Evolutionary conservation across 495 filamentous ascomycete species (phyloP), one percentile per base, ranked within the genome.

Genomic region (Rhypophila decipiens): DNA sequence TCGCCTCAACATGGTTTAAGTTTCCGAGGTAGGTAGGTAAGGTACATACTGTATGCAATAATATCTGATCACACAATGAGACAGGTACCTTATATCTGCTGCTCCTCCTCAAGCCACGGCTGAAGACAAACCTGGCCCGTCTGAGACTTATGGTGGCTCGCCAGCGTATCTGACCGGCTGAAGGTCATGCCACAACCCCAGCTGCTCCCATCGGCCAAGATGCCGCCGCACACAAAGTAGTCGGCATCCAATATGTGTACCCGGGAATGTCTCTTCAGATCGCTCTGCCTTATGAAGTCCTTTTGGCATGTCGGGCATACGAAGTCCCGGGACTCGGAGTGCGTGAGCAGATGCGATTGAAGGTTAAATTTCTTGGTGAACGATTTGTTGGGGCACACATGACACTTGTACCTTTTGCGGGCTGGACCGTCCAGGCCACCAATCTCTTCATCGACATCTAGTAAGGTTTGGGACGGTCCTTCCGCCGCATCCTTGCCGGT

Each of bases 361-460:
- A 76, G 64, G 49, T 74, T 76, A 57, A 71, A 70, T n/a, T 65
- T 67, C 39, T 68, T 61, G 3, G 70, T 73, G 56, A 73, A 76
- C 11, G 63, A 60, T 51, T 74, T 76, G 31, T 52, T 45, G 7
- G 56, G 56, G 13, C 50, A 59, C 29, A 50, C 52, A 5, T 24
- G 38, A 1, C 52, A 42, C 4, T 44, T 31, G 17, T 2, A 15
- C 27, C 7, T 13, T 31, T 31, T 31, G 27, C 7, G 7, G 13
- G 7, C 27, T 31, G 7, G 7, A 31, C 13, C 27, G 7, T 31
- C 27, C 13, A 13, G 27, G 27, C 7, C 27, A 13, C 13, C 27
- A 31, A 7, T 31, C n/a, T n/a, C n/a, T n/a, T n/a, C n/a, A n/a
- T n/a, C n/a, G n/a, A n/a, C n/a, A n/a, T n/a, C n/a, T n/a, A n/a